Evolutionary conservation across 768 basidiomycete species (phyloP).

Genomic region (Hirschioporus abietinus): DNA sequence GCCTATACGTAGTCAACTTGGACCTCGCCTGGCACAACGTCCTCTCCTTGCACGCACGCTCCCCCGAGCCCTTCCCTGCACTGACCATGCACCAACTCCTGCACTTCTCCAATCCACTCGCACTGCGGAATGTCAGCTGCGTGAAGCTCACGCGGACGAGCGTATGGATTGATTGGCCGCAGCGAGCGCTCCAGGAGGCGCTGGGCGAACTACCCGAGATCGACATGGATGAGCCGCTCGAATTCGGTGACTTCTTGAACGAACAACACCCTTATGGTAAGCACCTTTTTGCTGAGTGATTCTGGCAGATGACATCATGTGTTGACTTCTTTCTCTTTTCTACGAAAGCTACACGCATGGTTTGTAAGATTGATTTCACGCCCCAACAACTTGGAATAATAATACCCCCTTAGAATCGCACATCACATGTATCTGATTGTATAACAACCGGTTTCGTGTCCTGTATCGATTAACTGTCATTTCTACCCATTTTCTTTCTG

Average conservation of each 20-base stretch:
- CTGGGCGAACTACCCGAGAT: not conserved
- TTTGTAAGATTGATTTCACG: not conserved
- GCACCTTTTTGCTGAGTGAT: not conserved
- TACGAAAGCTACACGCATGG: not conserved
- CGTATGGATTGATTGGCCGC: not conserved
- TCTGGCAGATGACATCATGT: not conserved
- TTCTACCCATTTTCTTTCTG: not conserved
- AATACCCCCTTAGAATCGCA: not conserved
- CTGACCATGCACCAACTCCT: not conserved
- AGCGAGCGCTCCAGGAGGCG: not conserved
- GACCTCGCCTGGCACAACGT: slow-evolving; percentile 17
- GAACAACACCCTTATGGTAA: not conserved
- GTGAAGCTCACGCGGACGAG: not conserved
- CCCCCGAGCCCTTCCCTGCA: not conserved
- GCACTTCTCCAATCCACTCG: not conserved
- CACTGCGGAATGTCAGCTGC: not conserved
- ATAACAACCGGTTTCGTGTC: not conserved
- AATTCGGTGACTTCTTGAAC: not conserved
- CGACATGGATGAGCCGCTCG: not conserved
- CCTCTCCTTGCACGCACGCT: not conserved
- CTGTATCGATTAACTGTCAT: not conserved
- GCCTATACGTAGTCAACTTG: slow-evolving; percentile 21
- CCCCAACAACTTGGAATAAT: not conserved
- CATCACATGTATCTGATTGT: not conserved
- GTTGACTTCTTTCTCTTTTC: not conserved